A percentile compares a stretch with the other conserved stretches of the same genome.
Conservation (phyloP, 768 basidiomycete species). For the Scleroderma citrinum region DNA sequence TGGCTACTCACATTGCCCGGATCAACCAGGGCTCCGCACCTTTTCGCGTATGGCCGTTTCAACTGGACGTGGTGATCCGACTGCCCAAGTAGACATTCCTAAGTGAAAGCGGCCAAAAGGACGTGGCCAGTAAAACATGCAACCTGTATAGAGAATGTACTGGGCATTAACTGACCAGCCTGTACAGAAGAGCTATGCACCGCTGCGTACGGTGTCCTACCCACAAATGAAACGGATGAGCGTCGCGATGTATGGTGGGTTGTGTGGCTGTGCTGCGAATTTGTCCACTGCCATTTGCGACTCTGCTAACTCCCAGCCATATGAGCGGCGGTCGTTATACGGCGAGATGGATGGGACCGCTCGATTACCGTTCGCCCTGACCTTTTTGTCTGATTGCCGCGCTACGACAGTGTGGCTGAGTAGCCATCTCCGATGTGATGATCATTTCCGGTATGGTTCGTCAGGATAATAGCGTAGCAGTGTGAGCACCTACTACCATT, state of each 20-base stretch:
- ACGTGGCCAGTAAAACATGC: conserved; percentile 23
- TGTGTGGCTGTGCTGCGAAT: no score
- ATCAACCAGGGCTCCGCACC: conserved; percentile 31
- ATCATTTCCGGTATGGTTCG: no score
- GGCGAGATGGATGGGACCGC: no score
- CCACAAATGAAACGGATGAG: not conserved
- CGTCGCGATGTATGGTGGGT: not conserved
- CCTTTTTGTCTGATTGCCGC: no score
- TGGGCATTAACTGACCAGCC: conserved; percentile 11
- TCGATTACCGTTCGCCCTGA: no score
- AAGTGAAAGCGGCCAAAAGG: conserved; percentile 16
- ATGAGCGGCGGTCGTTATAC: no score
- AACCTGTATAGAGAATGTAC: conserved; percentile 9
- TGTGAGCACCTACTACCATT: no score
- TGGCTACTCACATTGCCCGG: conserved; percentile 15
- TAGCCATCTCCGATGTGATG: no score
- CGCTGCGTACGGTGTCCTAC: not conserved
- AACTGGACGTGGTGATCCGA: conserved; percentile 39
- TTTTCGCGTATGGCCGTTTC: conserved; percentile 59
- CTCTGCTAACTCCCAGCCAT: no score
- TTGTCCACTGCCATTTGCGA: no score
- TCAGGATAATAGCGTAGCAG: no score
- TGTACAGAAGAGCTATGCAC: not conserved
- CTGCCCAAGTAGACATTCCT: conserved; percentile 23
- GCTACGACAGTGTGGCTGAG: no score